phyloP scores from a whole-genome alignment of 768 basidiomycete species.

The Suillus alpinus region DNA sequence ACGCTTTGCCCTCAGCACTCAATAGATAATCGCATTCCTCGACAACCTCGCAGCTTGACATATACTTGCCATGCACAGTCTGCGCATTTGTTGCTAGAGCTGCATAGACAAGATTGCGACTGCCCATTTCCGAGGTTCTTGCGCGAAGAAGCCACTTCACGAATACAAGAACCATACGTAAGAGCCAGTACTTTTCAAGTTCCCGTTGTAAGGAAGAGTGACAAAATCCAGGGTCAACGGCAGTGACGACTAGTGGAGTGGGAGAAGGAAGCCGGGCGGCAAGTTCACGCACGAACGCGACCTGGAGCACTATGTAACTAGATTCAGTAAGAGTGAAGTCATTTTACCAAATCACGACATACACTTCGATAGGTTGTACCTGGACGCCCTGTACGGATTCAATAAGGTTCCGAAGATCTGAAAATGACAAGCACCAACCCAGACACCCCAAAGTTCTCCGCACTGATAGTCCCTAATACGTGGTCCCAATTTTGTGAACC shows the following conservation, averaged over 20 bases:
- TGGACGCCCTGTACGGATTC: background rate
- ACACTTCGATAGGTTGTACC: background rate
- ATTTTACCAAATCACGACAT: background rate
- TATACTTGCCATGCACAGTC: constrained; percentile 30
- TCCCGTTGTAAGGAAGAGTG: constrained; percentile 25
- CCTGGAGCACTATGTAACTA: constrained; percentile 22
- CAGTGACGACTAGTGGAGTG: constrained; percentile 22
- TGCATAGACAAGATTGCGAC: constrained; percentile 33
- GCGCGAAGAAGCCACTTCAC: constrained; percentile 15
- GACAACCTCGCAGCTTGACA: constrained; percentile 18
- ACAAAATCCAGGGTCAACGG: constrained; percentile 34
- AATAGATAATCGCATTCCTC: constrained; percentile 32
- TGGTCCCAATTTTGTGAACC: constrained; percentile 5
- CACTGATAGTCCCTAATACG: constrained; percentile 25
- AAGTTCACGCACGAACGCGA: constrained; percentile 35
- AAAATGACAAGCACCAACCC: constrained; percentile 12
- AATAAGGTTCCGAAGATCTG: background rate
- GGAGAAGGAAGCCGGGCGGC: constrained; percentile 22
- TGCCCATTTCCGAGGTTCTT: constrained; percentile 32
- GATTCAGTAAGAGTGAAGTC: background rate
- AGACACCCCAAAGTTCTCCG: constrained; percentile 17
- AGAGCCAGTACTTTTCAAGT: background rate
- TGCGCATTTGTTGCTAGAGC: constrained; percentile 25
- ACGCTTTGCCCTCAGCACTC: constrained; percentile 25
- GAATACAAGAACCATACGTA: background rate